These are phyloP conservation scores for Aspergillus puulaauensis DNA, from an alignment of 2,329 filamentous ascomycete species.

Conservation along the genomic window DNA sequence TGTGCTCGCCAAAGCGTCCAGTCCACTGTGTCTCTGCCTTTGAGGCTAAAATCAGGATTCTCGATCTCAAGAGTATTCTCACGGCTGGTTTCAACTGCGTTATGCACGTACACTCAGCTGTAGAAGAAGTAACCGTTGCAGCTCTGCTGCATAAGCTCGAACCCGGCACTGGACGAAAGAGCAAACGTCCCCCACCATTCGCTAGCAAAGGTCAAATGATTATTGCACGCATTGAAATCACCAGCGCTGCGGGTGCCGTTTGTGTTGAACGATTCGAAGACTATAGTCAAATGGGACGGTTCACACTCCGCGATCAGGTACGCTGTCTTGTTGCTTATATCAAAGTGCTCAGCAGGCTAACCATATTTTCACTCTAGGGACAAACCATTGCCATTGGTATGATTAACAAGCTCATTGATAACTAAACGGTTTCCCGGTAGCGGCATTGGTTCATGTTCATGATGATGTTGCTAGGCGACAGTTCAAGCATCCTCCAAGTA, in stretches of 20 bases:
- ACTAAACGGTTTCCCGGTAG: constrained; percentile 17
- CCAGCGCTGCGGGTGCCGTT: constrained; percentile 78
- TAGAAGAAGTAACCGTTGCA: constrained; percentile 93
- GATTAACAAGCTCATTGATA: constrained; percentile 80
- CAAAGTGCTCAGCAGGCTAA: background rate
- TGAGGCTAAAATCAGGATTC: constrained; percentile 92
- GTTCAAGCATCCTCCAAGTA: background rate
- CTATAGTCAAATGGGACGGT: constrained; percentile 89
- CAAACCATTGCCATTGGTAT: constrained; percentile 99
- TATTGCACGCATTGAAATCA: constrained; percentile 88
- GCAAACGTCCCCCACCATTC: constrained; percentile 88
- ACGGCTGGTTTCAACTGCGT: constrained; percentile 97
- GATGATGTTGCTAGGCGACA: background rate
- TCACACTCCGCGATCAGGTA: constrained; percentile 86
- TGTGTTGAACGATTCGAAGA: constrained; percentile 95
- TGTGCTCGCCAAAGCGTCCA: constrained; percentile 90
- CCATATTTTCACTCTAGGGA: constrained; percentile 57
- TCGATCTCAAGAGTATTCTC: constrained; percentile 92
- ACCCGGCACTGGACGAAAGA: constrained; percentile 90
- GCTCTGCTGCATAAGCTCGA: constrained; percentile 89
- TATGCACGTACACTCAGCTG: constrained; percentile 92
- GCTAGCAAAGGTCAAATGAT: constrained; percentile 78
- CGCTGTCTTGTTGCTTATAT: constrained; percentile 22
- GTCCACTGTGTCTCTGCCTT: constrained; percentile 88
- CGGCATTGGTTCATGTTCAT: background rate